Conservation (phyloP, 805 yeast species). For the Tanozyma kutaoensis region DNA sequence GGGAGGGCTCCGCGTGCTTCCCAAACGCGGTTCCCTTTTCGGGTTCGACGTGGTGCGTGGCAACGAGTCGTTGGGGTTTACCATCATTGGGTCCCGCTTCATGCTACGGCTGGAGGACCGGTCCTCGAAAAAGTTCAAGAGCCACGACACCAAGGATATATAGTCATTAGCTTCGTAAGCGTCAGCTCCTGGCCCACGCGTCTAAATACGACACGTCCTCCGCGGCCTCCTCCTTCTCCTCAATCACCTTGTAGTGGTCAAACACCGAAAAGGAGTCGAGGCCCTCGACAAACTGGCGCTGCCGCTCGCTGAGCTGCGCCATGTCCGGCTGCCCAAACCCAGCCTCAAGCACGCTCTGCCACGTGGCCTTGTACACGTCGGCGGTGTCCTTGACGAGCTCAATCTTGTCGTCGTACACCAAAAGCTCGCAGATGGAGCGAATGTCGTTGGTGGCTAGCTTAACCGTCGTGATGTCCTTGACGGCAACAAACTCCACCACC, state of each 20-base stretch:
- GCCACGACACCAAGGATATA: constrained; percentile 54
- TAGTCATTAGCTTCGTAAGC: too few species aligned
- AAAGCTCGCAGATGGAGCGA: constrained; percentile 73
- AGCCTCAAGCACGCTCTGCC: constrained; percentile 67
- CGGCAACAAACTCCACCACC: constrained; percentile 60
- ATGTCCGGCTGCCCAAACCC: constrained; percentile 33
- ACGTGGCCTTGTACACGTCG: constrained; percentile 65
- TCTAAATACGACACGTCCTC: constrained; percentile 34
- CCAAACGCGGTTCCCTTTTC: constrained; percentile 58
- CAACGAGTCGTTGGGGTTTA: constrained; percentile 33
- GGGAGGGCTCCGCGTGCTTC: constrained; percentile 57
- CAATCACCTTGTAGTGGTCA: constrained; percentile 25
- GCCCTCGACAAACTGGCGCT: constrained; percentile 4
- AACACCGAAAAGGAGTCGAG: constrained; percentile 22
- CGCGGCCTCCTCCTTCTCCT: constrained; percentile 17
- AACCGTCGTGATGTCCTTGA: constrained; percentile 66
- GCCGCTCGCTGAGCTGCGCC: constrained; percentile 3
- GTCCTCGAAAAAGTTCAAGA: constrained; percentile 74
- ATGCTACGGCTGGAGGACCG: constrained; percentile 68
- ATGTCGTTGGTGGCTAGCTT: constrained; percentile 68
- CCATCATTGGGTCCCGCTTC: constrained; percentile 69
- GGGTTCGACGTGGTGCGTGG: constrained; percentile 26
- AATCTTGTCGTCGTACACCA: constrained; percentile 75
- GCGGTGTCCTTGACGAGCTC: constrained; percentile 44
- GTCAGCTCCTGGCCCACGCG: too few species aligned